Conservation (phyloP, 352 stramenopile genomes). For the Phytophthora sp. region DNA sequence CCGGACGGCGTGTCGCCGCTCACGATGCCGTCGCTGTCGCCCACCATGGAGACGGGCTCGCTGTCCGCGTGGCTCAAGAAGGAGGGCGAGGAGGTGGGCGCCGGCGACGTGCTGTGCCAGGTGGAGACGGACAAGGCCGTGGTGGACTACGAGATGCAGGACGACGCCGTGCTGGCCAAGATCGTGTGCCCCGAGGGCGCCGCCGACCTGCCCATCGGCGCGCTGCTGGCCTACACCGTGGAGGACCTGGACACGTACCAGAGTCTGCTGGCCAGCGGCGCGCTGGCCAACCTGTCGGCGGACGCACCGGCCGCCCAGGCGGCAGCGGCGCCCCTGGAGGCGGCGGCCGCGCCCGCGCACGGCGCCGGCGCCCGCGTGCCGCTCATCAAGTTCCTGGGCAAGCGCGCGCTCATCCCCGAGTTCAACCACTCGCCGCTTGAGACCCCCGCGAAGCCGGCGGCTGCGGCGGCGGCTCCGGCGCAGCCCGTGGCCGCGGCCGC, state of each 20-base stretch:
- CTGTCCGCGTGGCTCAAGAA: slow-evolving; percentile 95
- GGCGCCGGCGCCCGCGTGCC: slow-evolving; percentile 48
- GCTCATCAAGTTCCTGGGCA: slow-evolving; percentile 88
- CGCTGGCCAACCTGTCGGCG: slow-evolving; percentile 49
- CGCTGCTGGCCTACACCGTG: slow-evolving; percentile 95
- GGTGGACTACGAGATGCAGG: slow-evolving; percentile 98
- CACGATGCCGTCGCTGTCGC: slow-evolving; percentile 96
- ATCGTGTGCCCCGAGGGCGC: slow-evolving; percentile 92
- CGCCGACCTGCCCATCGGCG: slow-evolving; percentile 91
- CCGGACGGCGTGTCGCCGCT: slow-evolving; percentile 77
- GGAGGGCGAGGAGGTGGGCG: slow-evolving; percentile 89
- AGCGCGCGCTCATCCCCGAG: slow-evolving; percentile 69
- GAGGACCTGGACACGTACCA: slow-evolving; percentile 89
- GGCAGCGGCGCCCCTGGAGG: slow-evolving; percentile 3
- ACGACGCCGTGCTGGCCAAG: slow-evolving; percentile 96
- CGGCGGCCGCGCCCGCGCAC: slow-evolving; percentile 12
- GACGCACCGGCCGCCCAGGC: slow-evolving; percentile 16
- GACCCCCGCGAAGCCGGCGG: slow-evolving; percentile 16
- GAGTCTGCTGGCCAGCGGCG: slow-evolving; percentile 62
- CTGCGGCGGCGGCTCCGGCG: slow-evolving; percentile 12
- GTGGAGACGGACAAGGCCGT: slow-evolving; percentile 99
- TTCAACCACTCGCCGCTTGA: slow-evolving; percentile 42
- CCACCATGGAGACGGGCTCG: slow-evolving; percentile 96
- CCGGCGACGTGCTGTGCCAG: slow-evolving; percentile 94
- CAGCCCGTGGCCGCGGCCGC: slow-evolving; percentile 19